Evolutionary conservation across 208 protist species (phyloP), one percentile per base, ranked within the genome.

Genomic region (Trypanosoma lewisi): DNA sequence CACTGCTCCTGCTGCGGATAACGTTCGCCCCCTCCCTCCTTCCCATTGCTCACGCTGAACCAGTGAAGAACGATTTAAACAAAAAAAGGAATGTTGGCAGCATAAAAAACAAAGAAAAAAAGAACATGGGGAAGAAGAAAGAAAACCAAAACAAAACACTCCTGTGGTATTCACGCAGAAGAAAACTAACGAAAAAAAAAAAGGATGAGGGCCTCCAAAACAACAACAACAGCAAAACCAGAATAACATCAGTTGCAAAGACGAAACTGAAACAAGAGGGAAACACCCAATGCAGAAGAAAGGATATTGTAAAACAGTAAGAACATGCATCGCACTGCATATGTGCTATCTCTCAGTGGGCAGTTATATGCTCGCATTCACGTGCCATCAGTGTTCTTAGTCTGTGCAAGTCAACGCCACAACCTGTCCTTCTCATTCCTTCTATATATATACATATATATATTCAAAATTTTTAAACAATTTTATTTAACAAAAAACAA

Each of bases 121-220:
- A 39, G 34, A 39, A 11, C 11, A 39, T 39, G 11, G 25, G 48
- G 21, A 65, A 75, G 71, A 62, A 34, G 31, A 62, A 33, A 36
- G 55, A 36, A 66, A 45, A 48, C 19, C 17, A 37, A 12, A 39
- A 23, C 34, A 23, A 36, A 31, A 17, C n/a, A n/a, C n/a, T n/a
- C n/a, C n/a, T n/a, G n/a, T n/a, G n/a, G n/a, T n/a, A n/a, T n/a
- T n/a, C n/a, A n/a, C n/a, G n/a, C n/a, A n/a, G 6, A 45, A 55
- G 16, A 60, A 34, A 63, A 55, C 5, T 33, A 33, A 70, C 0
- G 5, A 52, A 14, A 53, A 70, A 11, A 39, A 39, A 62, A 34
- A 53, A 54, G 33, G 9, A 61, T 21, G 36, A 21, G 17, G 33
- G 8, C 36, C n/a, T 47, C 61, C 37, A 7, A 37, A 48, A 31